These are phyloP conservation scores for Saturnispora hagleri DNA, from an alignment of 805 yeast species.

Conservation along the genomic window DNA sequence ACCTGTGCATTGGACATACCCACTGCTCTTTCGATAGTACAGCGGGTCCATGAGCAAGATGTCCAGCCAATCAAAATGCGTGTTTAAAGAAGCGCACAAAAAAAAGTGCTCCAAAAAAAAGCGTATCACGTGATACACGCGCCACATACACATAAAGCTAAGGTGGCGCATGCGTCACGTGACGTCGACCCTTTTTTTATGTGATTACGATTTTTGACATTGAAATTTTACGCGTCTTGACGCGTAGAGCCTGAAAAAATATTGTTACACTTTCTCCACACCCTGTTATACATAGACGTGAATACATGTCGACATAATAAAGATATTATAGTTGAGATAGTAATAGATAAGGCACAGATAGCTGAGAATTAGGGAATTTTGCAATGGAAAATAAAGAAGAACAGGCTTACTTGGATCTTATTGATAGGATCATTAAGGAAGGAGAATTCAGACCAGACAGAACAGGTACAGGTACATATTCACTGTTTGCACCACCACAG, in stretches of 20 bases:
- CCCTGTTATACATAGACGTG: too few relatives aligned
- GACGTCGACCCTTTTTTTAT: neutral
- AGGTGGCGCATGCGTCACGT: neutral
- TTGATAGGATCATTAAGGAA: conserved; percentile 62
- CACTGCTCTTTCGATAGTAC: neutral
- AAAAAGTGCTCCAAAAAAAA: neutral
- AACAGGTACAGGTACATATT: conserved; percentile 93
- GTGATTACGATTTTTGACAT: too few relatives aligned
- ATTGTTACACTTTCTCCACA: too few relatives aligned
- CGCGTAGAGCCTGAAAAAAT: neutral
- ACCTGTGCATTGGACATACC: too few relatives aligned
- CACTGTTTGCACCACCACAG: conserved; percentile 94
- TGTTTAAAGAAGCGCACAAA: too few relatives aligned
- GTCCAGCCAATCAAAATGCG: conserved; percentile 6
- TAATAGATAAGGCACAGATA: too few relatives aligned
- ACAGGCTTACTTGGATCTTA: conserved; percentile 77
- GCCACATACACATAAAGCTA: neutral
- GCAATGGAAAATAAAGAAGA: conserved; percentile 42
- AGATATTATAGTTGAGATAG: too few relatives aligned
- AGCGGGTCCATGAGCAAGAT: neutral
- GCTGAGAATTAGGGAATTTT: too few relatives aligned
- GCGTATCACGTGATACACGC: neutral
- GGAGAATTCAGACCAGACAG: conserved; percentile 94
- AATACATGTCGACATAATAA: too few relatives aligned
- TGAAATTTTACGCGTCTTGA: neutral